These are phyloP conservation scores for Malus sieversii DNA, from an alignment of 306 rosid genomes.

Conservation along the genomic window DNA sequence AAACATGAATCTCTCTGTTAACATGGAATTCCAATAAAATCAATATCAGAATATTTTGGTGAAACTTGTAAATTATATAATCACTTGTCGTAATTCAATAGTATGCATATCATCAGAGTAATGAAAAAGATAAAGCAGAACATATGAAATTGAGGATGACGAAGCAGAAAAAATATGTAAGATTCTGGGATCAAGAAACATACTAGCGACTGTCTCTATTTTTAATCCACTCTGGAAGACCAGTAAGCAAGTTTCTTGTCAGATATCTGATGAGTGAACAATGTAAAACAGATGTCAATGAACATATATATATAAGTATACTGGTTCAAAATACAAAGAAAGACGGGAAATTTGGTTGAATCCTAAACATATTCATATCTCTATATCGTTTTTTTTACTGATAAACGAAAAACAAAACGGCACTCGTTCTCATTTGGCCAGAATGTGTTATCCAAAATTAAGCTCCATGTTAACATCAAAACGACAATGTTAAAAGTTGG, in stretches of 20 bases:
- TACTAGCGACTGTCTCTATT: constrained; percentile 6
- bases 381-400: not conserved
- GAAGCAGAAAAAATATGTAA: not conserved
- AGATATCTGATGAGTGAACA: constrained; percentile 7
- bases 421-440: not conserved
- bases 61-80: not conserved
- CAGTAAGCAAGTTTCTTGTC: constrained; percentile 17
- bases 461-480: not conserved
- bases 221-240: constrained; percentile 17
- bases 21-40: not conserved
- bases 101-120: not conserved
- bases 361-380: not conserved
- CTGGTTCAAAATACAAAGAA: not conserved
- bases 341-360: not conserved
- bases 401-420: not conserved
- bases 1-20: not conserved
- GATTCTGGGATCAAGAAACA: not conserved
- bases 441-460: not conserved
- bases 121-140: not conserved
- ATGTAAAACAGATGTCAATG: not conserved
- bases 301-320: not conserved
- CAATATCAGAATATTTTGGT: not conserved
- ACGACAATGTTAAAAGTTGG: not conserved
- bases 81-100: not conserved
- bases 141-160: not conserved